These are phyloP conservation scores for Mycena galopus DNA, from an alignment of 768 basidiomycete genomes.

Conservation along the genomic window DNA sequence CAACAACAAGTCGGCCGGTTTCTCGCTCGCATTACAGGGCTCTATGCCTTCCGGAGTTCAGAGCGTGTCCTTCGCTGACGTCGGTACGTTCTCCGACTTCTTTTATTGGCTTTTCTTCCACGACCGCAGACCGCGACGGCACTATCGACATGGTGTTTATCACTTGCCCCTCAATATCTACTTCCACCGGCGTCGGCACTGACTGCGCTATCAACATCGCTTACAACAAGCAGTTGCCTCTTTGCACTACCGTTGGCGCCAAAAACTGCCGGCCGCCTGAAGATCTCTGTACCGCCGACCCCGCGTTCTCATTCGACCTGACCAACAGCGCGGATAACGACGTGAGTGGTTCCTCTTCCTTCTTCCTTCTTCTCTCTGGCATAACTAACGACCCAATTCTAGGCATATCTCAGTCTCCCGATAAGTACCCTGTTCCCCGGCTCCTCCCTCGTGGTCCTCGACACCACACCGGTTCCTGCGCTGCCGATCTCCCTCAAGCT, in stretches of 20 bases:
- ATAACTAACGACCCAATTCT: background rate
- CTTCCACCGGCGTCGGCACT: constrained; percentile 76
- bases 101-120: background rate
- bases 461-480: constrained; percentile 73
- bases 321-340: constrained; percentile 61
- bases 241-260: constrained; percentile 72
- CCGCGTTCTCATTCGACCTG: constrained; percentile 83
- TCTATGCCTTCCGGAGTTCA: constrained; percentile 82
- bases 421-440: constrained; percentile 70
- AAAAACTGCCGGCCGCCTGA: constrained; percentile 82
- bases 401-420: constrained; percentile 79
- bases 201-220: constrained; percentile 91
- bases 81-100: constrained; percentile 68
- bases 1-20: constrained; percentile 85
- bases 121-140: constrained; percentile 85
- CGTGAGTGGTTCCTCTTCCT: constrained; percentile 48
- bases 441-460: constrained; percentile 75
- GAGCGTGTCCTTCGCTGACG: constrained; percentile 89
- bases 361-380: background rate
- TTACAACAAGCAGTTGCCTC: constrained; percentile 90
- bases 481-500: constrained; percentile 84
- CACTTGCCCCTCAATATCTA: constrained; percentile 83
- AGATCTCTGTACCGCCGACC: constrained; percentile 86
- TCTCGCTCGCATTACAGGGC: constrained; percentile 75
- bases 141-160: constrained; percentile 96